These are phyloP conservation scores for Tuber melanosporum DNA, from an alignment of 495 filamentous ascomycete species.

Conservation along the genomic window DNA sequence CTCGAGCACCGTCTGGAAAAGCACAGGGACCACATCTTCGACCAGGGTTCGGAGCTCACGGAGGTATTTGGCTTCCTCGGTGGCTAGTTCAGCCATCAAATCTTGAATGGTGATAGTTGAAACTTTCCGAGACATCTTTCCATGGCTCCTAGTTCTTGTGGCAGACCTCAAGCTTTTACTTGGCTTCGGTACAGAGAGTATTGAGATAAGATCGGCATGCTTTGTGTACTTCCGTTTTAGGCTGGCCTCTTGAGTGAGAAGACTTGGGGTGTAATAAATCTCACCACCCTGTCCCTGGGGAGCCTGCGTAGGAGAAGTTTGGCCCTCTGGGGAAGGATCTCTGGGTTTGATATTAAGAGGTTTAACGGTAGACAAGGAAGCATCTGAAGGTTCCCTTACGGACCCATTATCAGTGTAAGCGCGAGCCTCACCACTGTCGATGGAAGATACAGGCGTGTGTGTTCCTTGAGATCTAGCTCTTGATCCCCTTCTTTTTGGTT, in stretches of 20 bases:
- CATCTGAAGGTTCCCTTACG: constrained; percentile 31
- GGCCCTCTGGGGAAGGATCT: constrained; percentile 19
- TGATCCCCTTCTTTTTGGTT: constrained; percentile 30
- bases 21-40: constrained; percentile 90
- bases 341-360: constrained; percentile 36
- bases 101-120: constrained; percentile 62
- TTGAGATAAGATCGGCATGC: constrained; percentile 87
- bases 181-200: constrained; percentile 69
- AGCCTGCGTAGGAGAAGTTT: constrained; percentile 9
- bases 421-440: constrained; percentile 20
- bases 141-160: constrained; percentile 52
- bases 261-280: constrained; percentile 21
- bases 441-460: constrained; percentile 19
- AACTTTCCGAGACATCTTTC: constrained; percentile 52
- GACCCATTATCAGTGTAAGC: constrained; percentile 19
- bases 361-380: constrained; percentile 38
- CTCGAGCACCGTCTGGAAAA: constrained; percentile 76
- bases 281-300: constrained; percentile 11
- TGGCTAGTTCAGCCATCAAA: constrained; percentile 69
- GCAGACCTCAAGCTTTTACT: constrained; percentile 62
- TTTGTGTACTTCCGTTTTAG: constrained; percentile 76
- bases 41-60: constrained; percentile 89
- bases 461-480: constrained; percentile 35
- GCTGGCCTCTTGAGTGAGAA: constrained; percentile 33
- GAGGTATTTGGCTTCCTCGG: constrained; percentile 84